Base-by-base conservation (phyloP, 495 filamentous ascomycete species). In the Trichoderma asperelloides region DNA sequence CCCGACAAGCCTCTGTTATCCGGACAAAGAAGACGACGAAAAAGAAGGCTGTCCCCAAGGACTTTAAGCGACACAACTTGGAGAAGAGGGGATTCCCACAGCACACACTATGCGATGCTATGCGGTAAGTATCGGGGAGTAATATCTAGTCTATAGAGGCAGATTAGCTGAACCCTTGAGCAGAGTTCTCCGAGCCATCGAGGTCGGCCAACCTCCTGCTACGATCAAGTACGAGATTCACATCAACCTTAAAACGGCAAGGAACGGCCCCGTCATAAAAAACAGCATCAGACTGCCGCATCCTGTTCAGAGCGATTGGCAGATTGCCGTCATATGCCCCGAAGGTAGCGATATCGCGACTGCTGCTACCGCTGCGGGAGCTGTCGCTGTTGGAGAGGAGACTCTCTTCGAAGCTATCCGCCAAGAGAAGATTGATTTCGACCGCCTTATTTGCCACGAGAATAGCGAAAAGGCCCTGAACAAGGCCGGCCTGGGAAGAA, bases 211-310 rank as follows among this genome's bases (percentile, higher is more conserved):
- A 27, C 84, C 89, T 39, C 90, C 90, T 18, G 79, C 84, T 0
- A 77, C 75, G 12, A 77, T 85, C 55, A 98, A 97, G 78, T 98
- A 98, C 80, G 95, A 98, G 73, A 71, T 97, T 55, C 83, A 89
- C 71, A 74, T 98, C 71, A 90, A 88, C 71, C 73, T 98, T 64
- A 87, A 87, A 70, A 89, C 93, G 2, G 77, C 81, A 68, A 92
- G 91, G 78, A 93, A 92, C 75, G 92, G 92, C 3, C 87, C 92
- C 7, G 87, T 92, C 2, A 82, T 98, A 65, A 91, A 93, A 64
- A 93, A 90, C 77, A 89, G 91, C 75, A 81, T 98, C 75, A 88
- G 88, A 60, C 87, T 98, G 37, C 95, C 95, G 2, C 92, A 94
- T 74, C 88, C 92, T 18, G 89, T 97, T 67, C 88, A 91, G 72